Evolutionary conservation across 2,329 filamentous ascomycete genomes (phyloP).

Genomic region (Hymenoscyphus occultus): DNA sequence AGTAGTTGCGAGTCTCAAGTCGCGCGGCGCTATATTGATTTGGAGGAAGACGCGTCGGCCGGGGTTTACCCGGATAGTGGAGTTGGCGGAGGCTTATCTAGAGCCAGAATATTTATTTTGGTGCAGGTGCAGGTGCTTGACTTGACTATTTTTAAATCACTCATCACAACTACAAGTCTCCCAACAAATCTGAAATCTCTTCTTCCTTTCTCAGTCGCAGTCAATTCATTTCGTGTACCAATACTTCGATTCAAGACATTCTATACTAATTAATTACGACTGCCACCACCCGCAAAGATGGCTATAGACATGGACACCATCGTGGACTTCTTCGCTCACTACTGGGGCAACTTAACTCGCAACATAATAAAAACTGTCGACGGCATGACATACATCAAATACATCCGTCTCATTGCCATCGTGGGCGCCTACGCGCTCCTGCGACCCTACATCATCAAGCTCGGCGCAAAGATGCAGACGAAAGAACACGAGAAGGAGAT

Average conservation of each 20-base stretch:
- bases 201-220: slow-evolving; percentile 5
- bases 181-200: neutral
- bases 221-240: neutral
- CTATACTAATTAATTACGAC: neutral
- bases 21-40: neutral
- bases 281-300: neutral
- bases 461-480: slow-evolving; percentile 61
- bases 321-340: slow-evolving; percentile 11
- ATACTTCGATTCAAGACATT: neutral
- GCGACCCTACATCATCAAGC: slow-evolving; percentile 70
- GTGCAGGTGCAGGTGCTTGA: neutral
- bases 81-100: slow-evolving; percentile 6
- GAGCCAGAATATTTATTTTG: slow-evolving; percentile 6
- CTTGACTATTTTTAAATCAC: slow-evolving; percentile 6
- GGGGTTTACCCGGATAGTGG: slow-evolving; percentile 15
- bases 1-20: neutral
- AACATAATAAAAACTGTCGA: slow-evolving; percentile 51
- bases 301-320: slow-evolving; percentile 13
- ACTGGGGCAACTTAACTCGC: slow-evolving; percentile 38
- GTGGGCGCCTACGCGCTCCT: slow-evolving; percentile 71
- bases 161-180: neutral
- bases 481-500: slow-evolving; percentile 55
- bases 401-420: slow-evolving; percentile 68
- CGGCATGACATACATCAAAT: slow-evolving; percentile 51
- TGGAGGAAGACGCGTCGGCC: slow-evolving; percentile 22